Percentiles rank a stretch among this genome's conserved stretches.
Conservation (phyloP, 1,284 basidiomycete genomes). For the Amylostereum areolatum region DNA sequence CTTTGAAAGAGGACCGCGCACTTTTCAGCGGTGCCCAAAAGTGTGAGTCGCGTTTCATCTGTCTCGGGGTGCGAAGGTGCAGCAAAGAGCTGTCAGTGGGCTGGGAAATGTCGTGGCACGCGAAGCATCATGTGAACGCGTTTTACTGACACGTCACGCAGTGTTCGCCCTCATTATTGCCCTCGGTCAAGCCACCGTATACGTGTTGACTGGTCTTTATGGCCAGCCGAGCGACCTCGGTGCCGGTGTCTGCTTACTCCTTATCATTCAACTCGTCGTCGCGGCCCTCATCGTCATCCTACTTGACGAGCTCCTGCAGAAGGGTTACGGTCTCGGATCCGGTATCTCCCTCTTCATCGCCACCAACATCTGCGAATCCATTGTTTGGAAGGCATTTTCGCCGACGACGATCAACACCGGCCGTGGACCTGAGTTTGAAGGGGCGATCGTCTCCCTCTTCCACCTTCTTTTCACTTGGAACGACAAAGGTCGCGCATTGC, state of each 20-base stretch:
- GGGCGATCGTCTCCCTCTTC: constrained; percentile 94
- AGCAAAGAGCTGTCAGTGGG: background rate
- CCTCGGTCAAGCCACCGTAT: constrained; percentile 95
- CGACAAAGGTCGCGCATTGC: constrained; percentile 94
- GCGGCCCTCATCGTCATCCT: constrained; percentile 96
- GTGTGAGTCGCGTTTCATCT: constrained; percentile 52
- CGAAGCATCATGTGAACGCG: constrained; percentile 3
- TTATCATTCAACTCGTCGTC: constrained; percentile 93
- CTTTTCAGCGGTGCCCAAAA: constrained; percentile 97
- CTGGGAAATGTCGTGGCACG: background rate
- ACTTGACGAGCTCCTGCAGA: constrained; percentile 97
- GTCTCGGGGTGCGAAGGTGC: background rate
- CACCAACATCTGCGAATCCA: constrained; percentile 99
- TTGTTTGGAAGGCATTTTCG: constrained; percentile 99
- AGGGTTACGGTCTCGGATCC: constrained; percentile 97
- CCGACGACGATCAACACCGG: constrained; percentile 98
- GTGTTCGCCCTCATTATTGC: constrained; percentile 97
- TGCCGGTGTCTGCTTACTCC: constrained; percentile 91
- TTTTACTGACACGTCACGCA: constrained; percentile 24
- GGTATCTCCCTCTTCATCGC: constrained; percentile 99
- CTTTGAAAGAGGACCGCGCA: constrained; percentile 94
- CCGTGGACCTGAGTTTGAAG: constrained; percentile 97
- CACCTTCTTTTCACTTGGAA: constrained; percentile 98
- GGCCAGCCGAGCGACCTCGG: constrained; percentile 92
- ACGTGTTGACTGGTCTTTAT: constrained; percentile 96